These are phyloP conservation scores for Lyophyllum semitale DNA, from an alignment of 768 basidiomycete species.

Conservation along the genomic window DNA sequence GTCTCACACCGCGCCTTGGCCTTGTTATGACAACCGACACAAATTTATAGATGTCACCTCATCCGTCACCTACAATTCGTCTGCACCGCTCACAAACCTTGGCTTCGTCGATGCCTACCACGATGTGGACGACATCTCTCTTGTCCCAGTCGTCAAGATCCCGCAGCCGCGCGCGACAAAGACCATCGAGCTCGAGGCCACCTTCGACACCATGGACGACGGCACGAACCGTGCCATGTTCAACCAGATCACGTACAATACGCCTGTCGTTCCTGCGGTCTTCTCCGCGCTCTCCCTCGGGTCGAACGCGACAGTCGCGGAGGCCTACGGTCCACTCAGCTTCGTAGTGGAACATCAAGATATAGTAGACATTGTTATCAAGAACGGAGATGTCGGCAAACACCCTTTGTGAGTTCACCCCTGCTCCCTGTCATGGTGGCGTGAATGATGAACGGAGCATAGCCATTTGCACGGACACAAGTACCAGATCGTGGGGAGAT, in stretches of 20 bases:
- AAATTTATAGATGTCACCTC: constrained; percentile 70
- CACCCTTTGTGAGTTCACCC: constrained; percentile 77
- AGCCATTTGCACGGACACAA: constrained; percentile 94
- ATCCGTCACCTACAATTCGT: constrained; percentile 72
- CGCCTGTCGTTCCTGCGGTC: constrained; percentile 72
- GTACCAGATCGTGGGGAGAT: constrained; percentile 77
- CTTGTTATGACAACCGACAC: background rate
- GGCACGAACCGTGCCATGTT: constrained; percentile 86
- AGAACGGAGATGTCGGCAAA: constrained; percentile 70
- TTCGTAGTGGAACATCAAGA: constrained; percentile 76
- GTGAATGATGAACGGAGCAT: background rate
- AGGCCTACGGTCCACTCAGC: constrained; percentile 79
- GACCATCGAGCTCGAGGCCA: constrained; percentile 69
- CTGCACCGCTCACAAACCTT: constrained; percentile 51
- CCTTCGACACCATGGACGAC: constrained; percentile 84
- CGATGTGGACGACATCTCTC: constrained; percentile 63
- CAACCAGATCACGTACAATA: constrained; percentile 68
- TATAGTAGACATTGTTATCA: constrained; percentile 75
- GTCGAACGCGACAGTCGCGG: constrained; percentile 59
- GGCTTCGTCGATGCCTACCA: constrained; percentile 58
- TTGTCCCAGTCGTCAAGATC: constrained; percentile 62
- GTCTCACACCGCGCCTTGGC: constrained; percentile 18
- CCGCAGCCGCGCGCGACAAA: constrained; percentile 53
- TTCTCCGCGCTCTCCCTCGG: constrained; percentile 81
- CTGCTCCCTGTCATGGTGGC: background rate